These are phyloP conservation scores for Diphasiastrum complanatum DNA, from an alignment of 83 land plant genomes.

Conservation along the genomic window DNA sequence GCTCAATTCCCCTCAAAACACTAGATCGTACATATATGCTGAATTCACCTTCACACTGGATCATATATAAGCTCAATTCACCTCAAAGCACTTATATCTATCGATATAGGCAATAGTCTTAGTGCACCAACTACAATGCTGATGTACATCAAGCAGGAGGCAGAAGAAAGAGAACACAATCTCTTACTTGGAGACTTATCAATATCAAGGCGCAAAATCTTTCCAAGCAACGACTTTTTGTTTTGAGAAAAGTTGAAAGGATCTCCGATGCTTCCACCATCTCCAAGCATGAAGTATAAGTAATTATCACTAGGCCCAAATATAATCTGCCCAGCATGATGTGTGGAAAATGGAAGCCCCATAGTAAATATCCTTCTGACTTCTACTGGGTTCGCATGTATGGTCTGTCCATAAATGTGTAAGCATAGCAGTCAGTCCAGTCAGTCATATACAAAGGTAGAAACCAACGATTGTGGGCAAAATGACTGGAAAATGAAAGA, in stretches of 20 bases:
- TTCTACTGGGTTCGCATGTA: slow-evolving; percentile 66
- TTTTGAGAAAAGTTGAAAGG: slow-evolving; percentile 85
- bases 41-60: too few relatives aligned
- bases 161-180: too few relatives aligned
- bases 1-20: too few relatives aligned
- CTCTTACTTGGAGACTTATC: slow-evolving; percentile 64
- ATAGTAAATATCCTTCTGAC: slow-evolving; percentile 75
- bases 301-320: slow-evolving; percentile 91
- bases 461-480: too few relatives aligned
- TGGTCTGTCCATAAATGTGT: slow-evolving; percentile 39
- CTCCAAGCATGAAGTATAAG: slow-evolving; percentile 89
- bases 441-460: too few relatives aligned
- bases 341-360: slow-evolving; percentile 77
- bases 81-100: too few relatives aligned
- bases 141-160: too few relatives aligned
- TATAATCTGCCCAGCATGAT: slow-evolving; percentile 79
- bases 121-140: too few relatives aligned
- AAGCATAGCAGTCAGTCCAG: slow-evolving; percentile 12
- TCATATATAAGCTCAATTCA: too few relatives aligned
- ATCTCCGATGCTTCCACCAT: slow-evolving; percentile 74
- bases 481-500: neutral
- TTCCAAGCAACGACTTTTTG: slow-evolving; percentile 76
- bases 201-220: slow-evolving; percentile 83
- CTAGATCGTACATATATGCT: too few relatives aligned
- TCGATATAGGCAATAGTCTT: too few relatives aligned